Evolutionary conservation across 129 eudicot species (phyloP), one percentile per base, ranked within the genome.

Genomic region (Pseudognaphalium luteoalbum): DNA sequence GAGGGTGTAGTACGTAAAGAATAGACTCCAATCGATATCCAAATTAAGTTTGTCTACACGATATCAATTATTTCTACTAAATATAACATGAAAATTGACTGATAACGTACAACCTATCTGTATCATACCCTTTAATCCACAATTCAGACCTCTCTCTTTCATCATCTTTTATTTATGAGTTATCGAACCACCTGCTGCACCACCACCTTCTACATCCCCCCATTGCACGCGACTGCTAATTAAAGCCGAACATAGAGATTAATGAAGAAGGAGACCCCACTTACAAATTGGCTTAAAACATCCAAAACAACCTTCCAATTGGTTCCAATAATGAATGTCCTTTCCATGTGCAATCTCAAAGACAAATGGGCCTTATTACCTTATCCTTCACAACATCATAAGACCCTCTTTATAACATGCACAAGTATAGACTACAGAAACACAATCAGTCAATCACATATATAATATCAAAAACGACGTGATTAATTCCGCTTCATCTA

Each of bases 321-420:
- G 81, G 81, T 42, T 58, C 81, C 78, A 73, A 80, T 80, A 80
- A 80, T 80, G 79, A 65, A 73, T 57, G 83, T 28, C 67, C 63
- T 80, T 73, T 66, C 83, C 83, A 80, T 80, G 83, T 80, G 83
- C 69, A 68, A 73, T 73, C 70, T 79, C 72, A 73, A 54, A 65
- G 60, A 66, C 83, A 54, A 63, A 73, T 80, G 83, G 83, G 83
- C 78, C 83, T 73, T 80, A 9, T 35, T 80, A 73, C 79, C 73
- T 66, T 80, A 80, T 80, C 83, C 42, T 44, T 72, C 63, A 62
- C 11, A 21, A 61, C 77, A 78, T 61, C 77, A 52, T 39, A 65
- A 35, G 66, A 72, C 61, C 68, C 74, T 72, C 41, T 25, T 25
- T 4, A 37, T 65, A 79, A 4, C 39, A 79, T 22, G 44, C 72